Evolutionary conservation across 2,329 filamentous ascomycete genomes (phyloP).

Genomic region (Cadophora sp.): DNA sequence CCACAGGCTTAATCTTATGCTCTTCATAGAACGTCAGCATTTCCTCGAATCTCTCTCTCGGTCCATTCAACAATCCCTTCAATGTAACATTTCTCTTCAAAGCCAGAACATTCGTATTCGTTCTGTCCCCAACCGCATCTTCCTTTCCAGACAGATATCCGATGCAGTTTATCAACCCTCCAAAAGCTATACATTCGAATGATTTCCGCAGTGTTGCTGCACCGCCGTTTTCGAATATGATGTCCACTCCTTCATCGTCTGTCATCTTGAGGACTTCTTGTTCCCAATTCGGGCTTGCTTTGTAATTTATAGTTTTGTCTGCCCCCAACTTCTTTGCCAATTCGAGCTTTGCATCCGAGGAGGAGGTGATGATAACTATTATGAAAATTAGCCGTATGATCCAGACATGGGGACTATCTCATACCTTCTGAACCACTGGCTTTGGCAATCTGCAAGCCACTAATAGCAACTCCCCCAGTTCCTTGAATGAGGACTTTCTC

Average conservation of each 20-base stretch:
- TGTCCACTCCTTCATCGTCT: constrained; percentile 54
- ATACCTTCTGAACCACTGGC: constrained; percentile 57
- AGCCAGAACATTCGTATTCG: constrained; percentile 65
- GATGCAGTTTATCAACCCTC: constrained; percentile 59
- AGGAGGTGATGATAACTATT: constrained; percentile 59
- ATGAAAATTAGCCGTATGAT: background rate
- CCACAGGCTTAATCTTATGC: constrained; percentile 53
- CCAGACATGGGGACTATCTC: background rate
- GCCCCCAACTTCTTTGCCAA: constrained; percentile 57
- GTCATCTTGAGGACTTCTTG: constrained; percentile 55
- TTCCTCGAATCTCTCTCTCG: constrained; percentile 60
- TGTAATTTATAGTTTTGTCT: constrained; percentile 60
- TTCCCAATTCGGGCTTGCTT: constrained; percentile 58
- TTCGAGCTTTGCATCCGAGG: constrained; percentile 58
- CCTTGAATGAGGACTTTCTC: constrained; percentile 54
- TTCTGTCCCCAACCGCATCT: constrained; percentile 58
- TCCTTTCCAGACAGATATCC: constrained; percentile 60
- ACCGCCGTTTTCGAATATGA: constrained; percentile 63
- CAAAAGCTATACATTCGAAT: constrained; percentile 60
- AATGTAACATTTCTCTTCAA: constrained; percentile 51
- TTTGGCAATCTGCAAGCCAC: constrained; percentile 60
- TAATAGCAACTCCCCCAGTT: constrained; percentile 59
- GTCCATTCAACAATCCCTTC: constrained; percentile 67
- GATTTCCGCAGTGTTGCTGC: constrained; percentile 58
- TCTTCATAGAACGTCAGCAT: constrained; percentile 56